These are phyloP conservation scores for Eucalyptus erythrocorys DNA, from an alignment of 345 rosid genomes.

Conservation along the genomic window DNA sequence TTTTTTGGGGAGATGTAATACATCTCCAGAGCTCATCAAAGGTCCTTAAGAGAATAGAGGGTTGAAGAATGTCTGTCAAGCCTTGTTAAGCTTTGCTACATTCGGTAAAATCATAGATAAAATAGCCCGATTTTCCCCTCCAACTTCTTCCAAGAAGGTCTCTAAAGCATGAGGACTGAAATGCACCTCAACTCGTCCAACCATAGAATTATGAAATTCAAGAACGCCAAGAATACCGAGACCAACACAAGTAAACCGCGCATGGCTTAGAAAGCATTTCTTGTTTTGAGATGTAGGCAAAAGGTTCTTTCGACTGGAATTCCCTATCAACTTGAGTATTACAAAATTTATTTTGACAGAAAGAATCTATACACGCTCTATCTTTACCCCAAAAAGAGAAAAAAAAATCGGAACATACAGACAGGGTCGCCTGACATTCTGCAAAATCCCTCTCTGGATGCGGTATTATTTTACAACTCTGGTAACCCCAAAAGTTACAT, in stretches of 20 bases:
- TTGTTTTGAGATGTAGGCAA: background rate
- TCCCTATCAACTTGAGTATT: background rate
- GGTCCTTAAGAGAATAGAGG: too few species aligned
- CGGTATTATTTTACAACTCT: background rate
- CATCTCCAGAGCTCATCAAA: too few species aligned
- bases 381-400: background rate
- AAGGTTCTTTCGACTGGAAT: background rate
- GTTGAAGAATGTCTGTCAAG: too few species aligned
- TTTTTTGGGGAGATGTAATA: too few species aligned
- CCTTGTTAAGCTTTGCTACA: background rate
- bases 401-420: background rate
- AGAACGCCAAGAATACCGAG: background rate
- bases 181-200: background rate
- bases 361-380: background rate
- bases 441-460: constrained; percentile 10
- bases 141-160: background rate
- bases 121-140: background rate
- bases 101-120: background rate
- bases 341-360: background rate
- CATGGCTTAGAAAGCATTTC: background rate
- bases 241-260: background rate
- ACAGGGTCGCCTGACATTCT: background rate
- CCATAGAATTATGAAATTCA: background rate
- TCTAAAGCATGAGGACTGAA: background rate
- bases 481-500: background rate